These are phyloP conservation scores for Kwoniella sp. DNA, from an alignment of 768 basidiomycete genomes.

Conservation along the genomic window DNA sequence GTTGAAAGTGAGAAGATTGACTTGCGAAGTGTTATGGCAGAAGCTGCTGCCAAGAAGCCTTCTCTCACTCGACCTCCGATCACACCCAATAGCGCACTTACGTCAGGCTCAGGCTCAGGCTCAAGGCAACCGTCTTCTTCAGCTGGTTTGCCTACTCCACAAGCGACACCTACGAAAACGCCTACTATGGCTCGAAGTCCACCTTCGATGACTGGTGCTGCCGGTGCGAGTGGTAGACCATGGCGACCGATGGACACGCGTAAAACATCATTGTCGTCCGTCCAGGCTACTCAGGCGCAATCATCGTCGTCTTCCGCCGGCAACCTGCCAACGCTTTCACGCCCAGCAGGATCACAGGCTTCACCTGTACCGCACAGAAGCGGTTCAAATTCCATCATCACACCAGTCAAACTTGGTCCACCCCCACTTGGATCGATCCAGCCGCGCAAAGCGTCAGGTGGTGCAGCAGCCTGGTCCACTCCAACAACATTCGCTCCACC, in stretches of 20 bases:
- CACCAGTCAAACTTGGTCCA: constrained; percentile 23
- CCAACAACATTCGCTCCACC: constrained; percentile 37
- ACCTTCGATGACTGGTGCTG: constrained; percentile 13
- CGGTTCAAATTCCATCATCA: constrained; percentile 31
- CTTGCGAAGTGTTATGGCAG: constrained; percentile 83
- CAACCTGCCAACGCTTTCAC: neutral
- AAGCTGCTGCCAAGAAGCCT: constrained; percentile 59
- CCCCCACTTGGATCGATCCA: neutral
- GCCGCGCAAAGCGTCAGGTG: constrained; percentile 25
- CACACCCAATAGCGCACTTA: constrained; percentile 2
- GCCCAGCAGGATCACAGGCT: constrained; percentile 23
- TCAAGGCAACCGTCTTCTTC: neutral
- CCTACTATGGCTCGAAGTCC: constrained; percentile 14
- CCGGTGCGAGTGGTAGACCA: constrained; percentile 8
- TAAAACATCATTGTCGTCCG: constrained; percentile 34
- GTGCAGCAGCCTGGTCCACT: constrained; percentile 65
- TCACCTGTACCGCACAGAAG: constrained; percentile 32
- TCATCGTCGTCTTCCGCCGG: constrained; percentile 1
- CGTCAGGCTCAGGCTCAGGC: neutral
- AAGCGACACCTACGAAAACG: constrained; percentile 24
- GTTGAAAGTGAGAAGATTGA: constrained; percentile 61
- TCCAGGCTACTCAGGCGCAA: constrained; percentile 32
- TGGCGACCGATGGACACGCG: constrained; percentile 33
- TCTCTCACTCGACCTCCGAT: constrained; percentile 24
- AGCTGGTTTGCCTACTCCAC: constrained; percentile 9